Evolutionary conservation across 306 rosid genomes (phyloP), one percentile per base, ranked within the genome.

Genomic region (Lathyrus tuberosus): DNA sequence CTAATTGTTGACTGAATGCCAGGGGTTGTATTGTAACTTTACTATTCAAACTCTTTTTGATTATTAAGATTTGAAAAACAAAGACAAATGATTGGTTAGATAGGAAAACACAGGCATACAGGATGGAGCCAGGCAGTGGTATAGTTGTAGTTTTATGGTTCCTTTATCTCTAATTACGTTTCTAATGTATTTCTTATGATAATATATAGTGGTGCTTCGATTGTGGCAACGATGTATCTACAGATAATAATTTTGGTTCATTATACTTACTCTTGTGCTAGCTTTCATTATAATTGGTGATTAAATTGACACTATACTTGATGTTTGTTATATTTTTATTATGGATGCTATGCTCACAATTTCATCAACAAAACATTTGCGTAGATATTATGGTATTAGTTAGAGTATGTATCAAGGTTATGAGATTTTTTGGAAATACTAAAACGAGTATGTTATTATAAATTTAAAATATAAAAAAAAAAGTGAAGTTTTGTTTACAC

Each of bases 81-180:
- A 35, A 6, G 22, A 35, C 8, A 35, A 20, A 24, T 54, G 37
- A 54, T 12, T 54, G 3, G 5, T 53, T 12, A 24, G 61, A 24
- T 54, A 24, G 61, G 16, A 54, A 20, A 24, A 54, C 35, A 54
- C 61, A 54, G 61, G 61, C 61, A 54, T 24, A 6, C 61, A 54
- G 61, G 2, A 24, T 54, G 37, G 37, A 54, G 61, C 15, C 61
- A 54, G 61, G 61, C 61, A 54, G 17, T 24, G 35, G 22, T 54
- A 22, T 54, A 22, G 60, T 5, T 54, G 11, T 54, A 54, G 61
- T 54, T 54, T 54, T 54, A 24, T 54, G 61, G 59, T 52, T 52
- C 56, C 26, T 49, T 54, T 35, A 0, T 6, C 10, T 35, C 40
- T 35, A 35, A 35, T 35, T 35, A 35, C 40, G 7, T 35, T 35